A percentile compares a stretch with the other conserved stretches of the same genome.
phyloP scores from a whole-genome alignment of 192 early-diverging fungal species.

The Geranomyces michiganensis region DNA sequence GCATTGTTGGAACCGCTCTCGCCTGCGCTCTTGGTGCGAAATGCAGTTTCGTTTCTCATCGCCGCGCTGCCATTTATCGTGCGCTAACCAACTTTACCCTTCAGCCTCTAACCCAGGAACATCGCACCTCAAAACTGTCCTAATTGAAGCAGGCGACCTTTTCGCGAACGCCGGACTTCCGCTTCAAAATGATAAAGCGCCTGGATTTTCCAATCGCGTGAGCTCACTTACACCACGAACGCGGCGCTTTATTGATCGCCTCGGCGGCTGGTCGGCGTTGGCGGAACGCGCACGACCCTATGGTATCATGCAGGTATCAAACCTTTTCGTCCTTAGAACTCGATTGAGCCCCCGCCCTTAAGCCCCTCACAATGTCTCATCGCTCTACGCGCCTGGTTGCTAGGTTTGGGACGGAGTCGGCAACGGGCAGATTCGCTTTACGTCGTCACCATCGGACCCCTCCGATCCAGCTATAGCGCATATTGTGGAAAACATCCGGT shows the following conservation, averaged over 20 bases:
- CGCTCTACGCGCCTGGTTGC: no score
- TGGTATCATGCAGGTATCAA: no score
- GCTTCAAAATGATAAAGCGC: constrained; percentile 16
- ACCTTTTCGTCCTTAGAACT: not conserved
- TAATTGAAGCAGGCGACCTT: constrained; percentile 82
- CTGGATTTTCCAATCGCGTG: constrained; percentile 79
- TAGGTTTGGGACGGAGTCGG: constrained; percentile 80
- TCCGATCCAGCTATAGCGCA: constrained; percentile 62
- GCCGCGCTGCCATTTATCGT: no score
- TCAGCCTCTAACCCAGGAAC: constrained; percentile 12
- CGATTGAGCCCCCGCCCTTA: no score
- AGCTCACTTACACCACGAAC: constrained; percentile 78
- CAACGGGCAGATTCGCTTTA: constrained; percentile 68
- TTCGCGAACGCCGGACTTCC: not conserved
- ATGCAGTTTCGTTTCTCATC: no score
- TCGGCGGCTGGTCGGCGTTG: no score
- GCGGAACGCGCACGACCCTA: no score
- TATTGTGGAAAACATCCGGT: constrained; percentile 86
- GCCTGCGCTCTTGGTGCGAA: constrained; percentile 72
- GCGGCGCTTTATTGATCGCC: constrained; percentile 53
- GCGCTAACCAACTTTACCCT: not conserved
- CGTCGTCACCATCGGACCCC: constrained; percentile 44
- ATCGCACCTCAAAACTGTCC: constrained; percentile 58
- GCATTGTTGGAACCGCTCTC: constrained; percentile 84
- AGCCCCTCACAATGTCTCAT: no score